phyloP scores from a whole-genome alignment of 805 yeast species.

The Metschnikowia shivogae region DNA sequence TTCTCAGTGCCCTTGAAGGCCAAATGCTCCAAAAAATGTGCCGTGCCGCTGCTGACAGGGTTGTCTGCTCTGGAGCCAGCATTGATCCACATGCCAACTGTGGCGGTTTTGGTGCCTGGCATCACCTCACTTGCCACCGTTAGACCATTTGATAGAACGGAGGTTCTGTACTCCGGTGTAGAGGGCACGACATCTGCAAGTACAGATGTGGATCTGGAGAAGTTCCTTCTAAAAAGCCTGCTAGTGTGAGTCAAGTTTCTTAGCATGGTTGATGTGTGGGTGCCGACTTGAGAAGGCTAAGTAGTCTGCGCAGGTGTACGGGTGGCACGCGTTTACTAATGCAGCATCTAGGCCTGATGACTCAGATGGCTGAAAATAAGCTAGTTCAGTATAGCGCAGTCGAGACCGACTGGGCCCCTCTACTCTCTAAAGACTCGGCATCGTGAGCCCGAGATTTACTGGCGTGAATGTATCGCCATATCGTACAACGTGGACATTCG shows the following conservation, averaged over 20 bases:
- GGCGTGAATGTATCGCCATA: too few species aligned
- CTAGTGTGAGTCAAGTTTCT: neutral
- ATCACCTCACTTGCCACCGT: constrained; percentile 89
- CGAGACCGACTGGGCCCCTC: too few species aligned
- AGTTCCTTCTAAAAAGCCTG: neutral
- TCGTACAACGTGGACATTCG: too few species aligned
- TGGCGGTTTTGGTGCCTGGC: constrained; percentile 89
- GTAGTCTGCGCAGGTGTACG: constrained; percentile 1
- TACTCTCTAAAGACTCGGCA: too few species aligned
- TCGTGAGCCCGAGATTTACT: too few species aligned
- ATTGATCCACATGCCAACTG: constrained; percentile 97
- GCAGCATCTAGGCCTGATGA: neutral
- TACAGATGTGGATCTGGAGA: neutral
- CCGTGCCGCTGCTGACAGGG: constrained; percentile 84
- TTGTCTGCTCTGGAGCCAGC: constrained; percentile 98
- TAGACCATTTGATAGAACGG: constrained; percentile 82
- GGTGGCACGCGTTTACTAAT: constrained; percentile 2
- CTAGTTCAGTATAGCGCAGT: neutral
- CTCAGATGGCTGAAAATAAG: neutral
- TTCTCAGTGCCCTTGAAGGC: constrained; percentile 91
- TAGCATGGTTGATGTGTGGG: constrained; percentile 5
- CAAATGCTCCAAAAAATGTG: constrained; percentile 94
- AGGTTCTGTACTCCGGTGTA: constrained; percentile 43
- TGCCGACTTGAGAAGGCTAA: neutral
- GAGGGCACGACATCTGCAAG: neutral